These are phyloP conservation scores for Nannochloropsis salina DNA, from an alignment of 108 stramenopile genomes.

Conservation along the genomic window DNA sequence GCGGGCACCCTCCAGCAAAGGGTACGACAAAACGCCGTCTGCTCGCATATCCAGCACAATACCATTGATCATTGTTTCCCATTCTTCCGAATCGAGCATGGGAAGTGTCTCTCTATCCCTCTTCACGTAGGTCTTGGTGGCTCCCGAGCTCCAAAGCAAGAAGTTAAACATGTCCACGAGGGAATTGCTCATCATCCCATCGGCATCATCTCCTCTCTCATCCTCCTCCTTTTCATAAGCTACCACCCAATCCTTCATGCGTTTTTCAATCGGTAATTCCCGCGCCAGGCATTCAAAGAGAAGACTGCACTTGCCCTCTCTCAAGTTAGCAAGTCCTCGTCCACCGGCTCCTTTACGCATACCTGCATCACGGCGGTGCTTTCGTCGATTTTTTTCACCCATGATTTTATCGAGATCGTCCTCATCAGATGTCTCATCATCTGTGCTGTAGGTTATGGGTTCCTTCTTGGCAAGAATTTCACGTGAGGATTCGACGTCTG, in stretches of 20 bases:
- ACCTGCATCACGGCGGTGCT: neutral
- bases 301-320: neutral
- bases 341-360: neutral
- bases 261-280: neutral
- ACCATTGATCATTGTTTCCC: neutral
- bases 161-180: neutral
- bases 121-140: neutral
- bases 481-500: neutral
- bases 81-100: neutral
- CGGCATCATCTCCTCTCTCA: neutral
- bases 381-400: neutral
- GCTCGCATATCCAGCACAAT: neutral
- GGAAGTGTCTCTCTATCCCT: neutral
- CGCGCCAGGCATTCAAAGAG: conserved; percentile 4
- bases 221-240: neutral
- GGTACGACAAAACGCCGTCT: neutral
- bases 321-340: neutral
- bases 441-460: neutral
- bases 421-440: conserved; percentile 13
- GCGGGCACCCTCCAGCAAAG: conserved; percentile 11
- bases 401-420: neutral
- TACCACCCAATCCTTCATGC: neutral
- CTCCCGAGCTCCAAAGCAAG: conserved; percentile 3
- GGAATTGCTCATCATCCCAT: neutral
- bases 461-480: neutral